Percentiles rank a stretch among this genome's conserved stretches.
Evolutionary conservation across 192 early-diverging fungal genomes (phyloP).

Genomic region (Coemansia sp.): DNA sequence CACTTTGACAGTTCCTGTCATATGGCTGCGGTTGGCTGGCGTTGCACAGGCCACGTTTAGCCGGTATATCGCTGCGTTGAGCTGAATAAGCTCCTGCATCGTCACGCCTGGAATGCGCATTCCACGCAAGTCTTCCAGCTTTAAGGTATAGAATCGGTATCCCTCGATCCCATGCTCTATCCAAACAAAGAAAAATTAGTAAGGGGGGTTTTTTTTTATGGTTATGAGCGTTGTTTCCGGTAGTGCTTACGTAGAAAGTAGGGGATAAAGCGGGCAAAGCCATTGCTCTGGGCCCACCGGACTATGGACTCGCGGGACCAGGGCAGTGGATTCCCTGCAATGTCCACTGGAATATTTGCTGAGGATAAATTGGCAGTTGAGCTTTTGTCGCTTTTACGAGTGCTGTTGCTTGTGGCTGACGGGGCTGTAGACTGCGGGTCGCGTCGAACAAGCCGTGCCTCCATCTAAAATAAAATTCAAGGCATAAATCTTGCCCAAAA

Average conservation of each 20-base stretch:
- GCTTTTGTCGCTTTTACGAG: neutral
- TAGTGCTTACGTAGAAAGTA: slow-evolving; percentile 46
- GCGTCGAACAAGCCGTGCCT: slow-evolving; percentile 14
- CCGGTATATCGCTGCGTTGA: slow-evolving; percentile 48
- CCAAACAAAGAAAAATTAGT: neutral
- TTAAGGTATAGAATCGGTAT: slow-evolving; percentile 41
- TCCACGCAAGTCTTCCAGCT: slow-evolving; percentile 37
- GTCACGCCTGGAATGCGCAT: slow-evolving; percentile 42
- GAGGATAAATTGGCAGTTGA: slow-evolving; percentile 27
- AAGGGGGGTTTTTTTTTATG: neutral
- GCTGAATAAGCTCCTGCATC: slow-evolving; percentile 49
- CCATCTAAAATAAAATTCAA: slow-evolving; percentile 7
- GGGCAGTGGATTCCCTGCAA: slow-evolving; percentile 34
- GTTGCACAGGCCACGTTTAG: slow-evolving; percentile 34
- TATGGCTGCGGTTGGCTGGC: slow-evolving; percentile 36
- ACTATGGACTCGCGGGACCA: slow-evolving; percentile 47
- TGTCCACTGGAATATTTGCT: slow-evolving; percentile 34
- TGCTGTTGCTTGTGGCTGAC: slow-evolving; percentile 6
- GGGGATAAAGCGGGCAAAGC: slow-evolving; percentile 42
- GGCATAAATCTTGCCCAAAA: too few species aligned
- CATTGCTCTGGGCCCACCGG: slow-evolving; percentile 35
- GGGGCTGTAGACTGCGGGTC: slow-evolving; percentile 11
- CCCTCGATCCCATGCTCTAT: slow-evolving; percentile 49
- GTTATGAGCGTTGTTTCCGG: neutral
- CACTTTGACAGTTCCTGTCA: slow-evolving; percentile 29